Percentiles rank a stretch among this genome's conserved stretches.
Conservation (phyloP, 768 basidiomycete genomes). For the Glaciozyma martinii region DNA sequence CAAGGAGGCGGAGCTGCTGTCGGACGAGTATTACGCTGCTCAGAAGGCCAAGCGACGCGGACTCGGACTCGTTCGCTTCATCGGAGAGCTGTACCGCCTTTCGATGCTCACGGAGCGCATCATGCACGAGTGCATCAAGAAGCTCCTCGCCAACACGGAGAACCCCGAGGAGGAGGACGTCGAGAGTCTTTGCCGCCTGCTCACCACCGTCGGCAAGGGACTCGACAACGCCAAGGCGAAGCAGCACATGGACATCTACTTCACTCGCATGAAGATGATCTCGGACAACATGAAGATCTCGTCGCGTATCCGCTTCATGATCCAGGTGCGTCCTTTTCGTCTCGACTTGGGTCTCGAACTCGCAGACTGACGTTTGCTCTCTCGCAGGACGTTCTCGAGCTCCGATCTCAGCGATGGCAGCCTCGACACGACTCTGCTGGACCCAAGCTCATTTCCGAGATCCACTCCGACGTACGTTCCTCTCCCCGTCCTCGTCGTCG, state of each 20-base stretch:
- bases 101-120: slow-evolving; percentile 96
- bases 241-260: slow-evolving; percentile 80
- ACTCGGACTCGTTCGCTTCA: slow-evolving; percentile 93
- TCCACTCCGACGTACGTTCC: slow-evolving; percentile 70
- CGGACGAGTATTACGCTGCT: slow-evolving; percentile 90
- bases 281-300: slow-evolving; percentile 63
- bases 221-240: slow-evolving; percentile 63
- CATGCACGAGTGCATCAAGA: slow-evolving; percentile 98
- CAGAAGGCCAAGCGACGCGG: slow-evolving; percentile 96
- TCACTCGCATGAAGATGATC: slow-evolving; percentile 78
- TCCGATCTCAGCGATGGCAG: slow-evolving; percentile 75
- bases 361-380: slow-evolving; percentile 7
- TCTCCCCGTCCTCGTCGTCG: neutral
- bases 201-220: slow-evolving; percentile 74
- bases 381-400: slow-evolving; percentile 75
- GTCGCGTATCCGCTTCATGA: slow-evolving; percentile 88
- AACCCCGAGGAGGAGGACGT: slow-evolving; percentile 97
- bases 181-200: slow-evolving; percentile 85
- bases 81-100: slow-evolving; percentile 97
- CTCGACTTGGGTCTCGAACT: slow-evolving; percentile 10
- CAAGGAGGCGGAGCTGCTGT: slow-evolving; percentile 67
- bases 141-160: slow-evolving; percentile 82
- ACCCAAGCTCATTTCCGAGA: slow-evolving; percentile 76
- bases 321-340: slow-evolving; percentile 56
- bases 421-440: slow-evolving; percentile 61